Base-by-base conservation (phyloP, 768 basidiomycete genomes). In the Russula ochroleuca region DNA sequence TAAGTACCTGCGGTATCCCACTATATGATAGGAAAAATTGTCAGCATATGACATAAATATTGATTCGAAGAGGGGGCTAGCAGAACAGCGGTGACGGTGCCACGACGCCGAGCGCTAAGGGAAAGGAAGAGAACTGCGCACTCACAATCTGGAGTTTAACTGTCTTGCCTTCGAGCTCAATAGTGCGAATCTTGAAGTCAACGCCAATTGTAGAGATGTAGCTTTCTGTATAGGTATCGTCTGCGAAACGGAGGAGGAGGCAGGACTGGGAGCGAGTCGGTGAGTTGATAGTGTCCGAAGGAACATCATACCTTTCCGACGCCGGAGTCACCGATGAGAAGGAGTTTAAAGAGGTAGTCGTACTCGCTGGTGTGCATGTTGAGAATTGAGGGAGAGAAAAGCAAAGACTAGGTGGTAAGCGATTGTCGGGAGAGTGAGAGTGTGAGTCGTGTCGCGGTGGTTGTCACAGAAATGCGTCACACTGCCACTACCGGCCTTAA, bases 141-240 rank as follows among this genome's bases (percentile, higher is more conserved):
- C 95, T 77, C 72, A 97, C 95, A 77, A 98, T 98, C 79, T 98
- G 96, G 64, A 98, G 83, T 77, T 98, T 98, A 75, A 98, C 92
- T 1, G 92, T 92, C 87, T 97, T 97, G 64, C 96, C 96, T 72
- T 98, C 96, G 59, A 98, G 82, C 75, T 98, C 96, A 77, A 98
- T 98, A 40, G 96, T 98, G 65, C 96, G 85, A 79, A 98, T 98
- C 88, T 95, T 96, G 80, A 97, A 97, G 80, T 97, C 94, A 63
- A 98, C 94, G 68, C 97, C 97, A 76, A 98, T 98, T 43, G 96
- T 98, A 63, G 88, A 91, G 74, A 98, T 95, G 77, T 96, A 98
- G 70, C 90, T 93, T 75, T 96, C 94, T 57, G 96, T 97, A 81
- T 95, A 98, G 56, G 94, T 91, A 76, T 98, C 96, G 77, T 98